These are phyloP conservation scores for Sarocladium brachiariae DNA, from an alignment of 2,329 filamentous ascomycete genomes.

Conservation along the genomic window DNA sequence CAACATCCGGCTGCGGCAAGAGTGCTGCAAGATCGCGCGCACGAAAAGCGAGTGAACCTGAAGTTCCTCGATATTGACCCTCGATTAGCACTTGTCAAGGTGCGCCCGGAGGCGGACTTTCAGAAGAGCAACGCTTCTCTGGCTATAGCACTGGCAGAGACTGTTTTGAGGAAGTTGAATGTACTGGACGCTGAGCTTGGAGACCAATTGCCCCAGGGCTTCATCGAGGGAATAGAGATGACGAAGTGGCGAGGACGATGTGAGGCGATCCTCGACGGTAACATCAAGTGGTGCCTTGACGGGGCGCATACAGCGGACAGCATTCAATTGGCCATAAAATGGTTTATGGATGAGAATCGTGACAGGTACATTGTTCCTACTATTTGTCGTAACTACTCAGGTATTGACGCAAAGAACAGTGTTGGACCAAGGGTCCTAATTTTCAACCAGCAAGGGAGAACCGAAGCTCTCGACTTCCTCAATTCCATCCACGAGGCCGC, in stretches of 20 bases:
- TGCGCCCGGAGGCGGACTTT: constrained; percentile 47
- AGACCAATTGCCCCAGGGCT: constrained; percentile 49
- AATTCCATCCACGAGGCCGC: constrained; percentile 35
- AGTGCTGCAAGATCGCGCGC: constrained; percentile 44
- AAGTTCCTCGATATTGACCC: constrained; percentile 39
- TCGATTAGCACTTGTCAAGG: constrained; percentile 36
- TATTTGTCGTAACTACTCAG: no score
- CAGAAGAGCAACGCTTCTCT: constrained; percentile 53
- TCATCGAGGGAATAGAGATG: constrained; percentile 66
- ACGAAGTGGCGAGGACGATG: constrained; percentile 78
- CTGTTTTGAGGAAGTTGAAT: constrained; percentile 39
- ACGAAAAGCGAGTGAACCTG: constrained; percentile 43
- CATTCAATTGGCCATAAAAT: constrained; percentile 70
- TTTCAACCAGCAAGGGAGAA: constrained; percentile 76
- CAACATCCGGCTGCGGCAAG: constrained; percentile 39
- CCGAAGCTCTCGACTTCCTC: constrained; percentile 47
- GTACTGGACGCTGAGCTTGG: constrained; percentile 19
- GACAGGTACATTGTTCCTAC: constrained; percentile 18
- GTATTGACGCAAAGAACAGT: constrained; percentile 16
- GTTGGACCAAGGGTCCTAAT: constrained; percentile 52
- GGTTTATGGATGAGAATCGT: constrained; percentile 60
- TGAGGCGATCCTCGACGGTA: constrained; percentile 47
- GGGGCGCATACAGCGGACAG: constrained; percentile 91
- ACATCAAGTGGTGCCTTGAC: constrained; percentile 78
- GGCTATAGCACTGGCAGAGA: constrained; percentile 45